phyloP scores from a whole-genome alignment of 163 green algal genomes.

The Chlorella variabilis region DNA sequence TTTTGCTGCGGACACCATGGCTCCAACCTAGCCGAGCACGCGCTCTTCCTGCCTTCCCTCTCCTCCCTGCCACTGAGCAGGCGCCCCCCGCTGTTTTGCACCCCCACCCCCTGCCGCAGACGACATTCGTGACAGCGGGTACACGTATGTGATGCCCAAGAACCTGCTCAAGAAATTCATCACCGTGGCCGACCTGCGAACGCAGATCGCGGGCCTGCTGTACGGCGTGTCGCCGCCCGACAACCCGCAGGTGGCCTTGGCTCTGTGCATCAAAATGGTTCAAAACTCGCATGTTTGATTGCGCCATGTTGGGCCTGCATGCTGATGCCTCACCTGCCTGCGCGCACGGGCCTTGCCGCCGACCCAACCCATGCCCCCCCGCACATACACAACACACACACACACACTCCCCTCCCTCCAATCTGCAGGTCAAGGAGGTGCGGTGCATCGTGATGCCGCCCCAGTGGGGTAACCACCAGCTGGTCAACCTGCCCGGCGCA shows the following conservation, averaged over 20 bases:
- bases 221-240: conserved; percentile 97
- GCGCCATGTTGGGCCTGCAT: too few relatives aligned
- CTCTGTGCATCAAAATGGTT: too few relatives aligned
- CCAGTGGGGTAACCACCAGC: conserved; percentile 97
- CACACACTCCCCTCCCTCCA: background rate
- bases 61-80: too few relatives aligned
- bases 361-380: too few relatives aligned
- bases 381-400: too few relatives aligned
- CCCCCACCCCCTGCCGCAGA: conserved; percentile 24
- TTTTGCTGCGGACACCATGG: too few relatives aligned
- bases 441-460: conserved; percentile 94
- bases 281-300: too few relatives aligned
- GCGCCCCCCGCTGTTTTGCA: too few relatives aligned
- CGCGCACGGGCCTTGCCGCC: too few relatives aligned
- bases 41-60: too few relatives aligned
- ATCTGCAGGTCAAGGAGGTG: conserved; percentile 85
- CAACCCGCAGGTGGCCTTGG: conserved; percentile 78
- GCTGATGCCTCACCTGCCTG: too few relatives aligned
- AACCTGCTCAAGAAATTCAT: conserved; percentile 99
- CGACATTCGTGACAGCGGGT: conserved; percentile 89
- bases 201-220: conserved; percentile 95
- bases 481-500: conserved; percentile 86
- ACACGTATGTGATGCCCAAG: conserved; percentile 99
- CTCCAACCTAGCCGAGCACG: too few relatives aligned
- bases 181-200: conserved; percentile 97